These are phyloP conservation scores for Sclerotinia subarctica DNA, from an alignment of 2,329 filamentous ascomycete species.

Conservation along the genomic window DNA sequence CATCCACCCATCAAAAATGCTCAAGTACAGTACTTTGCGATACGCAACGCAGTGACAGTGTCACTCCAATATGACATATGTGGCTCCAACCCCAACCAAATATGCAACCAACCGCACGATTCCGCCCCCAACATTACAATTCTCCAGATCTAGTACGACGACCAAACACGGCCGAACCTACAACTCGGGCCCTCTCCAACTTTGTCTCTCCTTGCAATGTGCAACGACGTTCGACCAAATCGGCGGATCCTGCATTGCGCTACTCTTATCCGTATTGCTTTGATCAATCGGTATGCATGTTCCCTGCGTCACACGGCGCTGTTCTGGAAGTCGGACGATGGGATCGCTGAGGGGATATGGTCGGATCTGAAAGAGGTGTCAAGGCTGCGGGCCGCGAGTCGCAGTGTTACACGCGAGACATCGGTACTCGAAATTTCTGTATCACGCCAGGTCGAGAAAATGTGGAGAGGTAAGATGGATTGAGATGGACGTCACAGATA, in stretches of 20 bases:
- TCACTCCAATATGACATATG: conserved; percentile 18
- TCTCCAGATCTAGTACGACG: conserved; percentile 13
- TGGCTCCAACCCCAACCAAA: conserved; percentile 7
- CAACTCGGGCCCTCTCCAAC: neutral
- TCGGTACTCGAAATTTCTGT: conserved; percentile 5
- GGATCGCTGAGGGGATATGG: conserved; percentile 2
- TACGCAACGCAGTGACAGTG: neutral
- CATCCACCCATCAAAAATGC: neutral
- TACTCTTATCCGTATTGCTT: conserved; percentile 13
- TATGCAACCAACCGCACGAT: conserved; percentile 17
- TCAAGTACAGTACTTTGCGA: conserved; percentile 4
- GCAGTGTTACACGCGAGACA: conserved; percentile 13
- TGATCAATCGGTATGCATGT: conserved; percentile 14
- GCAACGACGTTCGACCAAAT: conserved; percentile 15
- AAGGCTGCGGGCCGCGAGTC: conserved; percentile 12
- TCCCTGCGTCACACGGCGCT: neutral
- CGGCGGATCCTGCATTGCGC: conserved; percentile 13
- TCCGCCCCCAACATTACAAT: conserved; percentile 14
- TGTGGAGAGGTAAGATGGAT: conserved; percentile 12
- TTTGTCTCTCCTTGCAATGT: conserved; percentile 17
- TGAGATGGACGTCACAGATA: conserved; percentile 8
- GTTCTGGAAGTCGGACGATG: conserved; percentile 4
- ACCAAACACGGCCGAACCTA: conserved; percentile 9
- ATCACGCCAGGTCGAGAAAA: neutral
- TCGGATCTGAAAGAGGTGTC: conserved; percentile 13